phyloP scores from a whole-genome alignment of 163 green algal species.

The Scenedesmus sp. region DNA sequence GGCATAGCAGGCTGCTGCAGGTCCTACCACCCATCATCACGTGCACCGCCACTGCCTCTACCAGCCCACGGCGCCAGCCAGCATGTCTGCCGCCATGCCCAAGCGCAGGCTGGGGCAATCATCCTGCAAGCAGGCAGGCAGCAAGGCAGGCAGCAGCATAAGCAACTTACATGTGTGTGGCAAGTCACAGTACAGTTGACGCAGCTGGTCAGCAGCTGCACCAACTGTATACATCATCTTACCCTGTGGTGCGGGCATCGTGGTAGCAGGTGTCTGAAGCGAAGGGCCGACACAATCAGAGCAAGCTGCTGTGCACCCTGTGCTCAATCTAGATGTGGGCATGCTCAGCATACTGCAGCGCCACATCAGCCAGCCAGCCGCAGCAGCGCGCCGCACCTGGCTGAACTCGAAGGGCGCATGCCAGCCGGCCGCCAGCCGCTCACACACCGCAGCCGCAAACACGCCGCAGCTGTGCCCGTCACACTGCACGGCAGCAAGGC shows the following conservation, averaged over 20 bases:
- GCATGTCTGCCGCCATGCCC: background rate
- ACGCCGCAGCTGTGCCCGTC: background rate
- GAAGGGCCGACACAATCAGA: no score
- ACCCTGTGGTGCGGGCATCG: no score
- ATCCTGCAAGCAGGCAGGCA: background rate
- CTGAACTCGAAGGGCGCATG: background rate
- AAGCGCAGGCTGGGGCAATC: background rate
- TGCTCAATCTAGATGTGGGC: no score
- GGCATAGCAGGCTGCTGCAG: no score
- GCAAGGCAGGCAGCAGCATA: background rate
- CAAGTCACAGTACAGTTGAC: background rate
- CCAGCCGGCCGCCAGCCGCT: background rate
- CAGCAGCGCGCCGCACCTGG: background rate
- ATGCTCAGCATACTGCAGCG: background rate
- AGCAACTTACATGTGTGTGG: background rate
- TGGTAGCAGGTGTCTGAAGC: no score
- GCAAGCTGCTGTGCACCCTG: no score
- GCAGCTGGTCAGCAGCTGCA: no score
- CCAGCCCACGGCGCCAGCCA: background rate
- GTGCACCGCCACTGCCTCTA: background rate
- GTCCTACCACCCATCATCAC: background rate
- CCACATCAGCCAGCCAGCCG: no score
- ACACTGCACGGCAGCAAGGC: background rate
- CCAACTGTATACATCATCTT: no score
- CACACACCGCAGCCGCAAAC: background rate